Base-by-base conservation (phyloP, 768 basidiomycete species). In the Fibroporia radiculosa region DNA sequence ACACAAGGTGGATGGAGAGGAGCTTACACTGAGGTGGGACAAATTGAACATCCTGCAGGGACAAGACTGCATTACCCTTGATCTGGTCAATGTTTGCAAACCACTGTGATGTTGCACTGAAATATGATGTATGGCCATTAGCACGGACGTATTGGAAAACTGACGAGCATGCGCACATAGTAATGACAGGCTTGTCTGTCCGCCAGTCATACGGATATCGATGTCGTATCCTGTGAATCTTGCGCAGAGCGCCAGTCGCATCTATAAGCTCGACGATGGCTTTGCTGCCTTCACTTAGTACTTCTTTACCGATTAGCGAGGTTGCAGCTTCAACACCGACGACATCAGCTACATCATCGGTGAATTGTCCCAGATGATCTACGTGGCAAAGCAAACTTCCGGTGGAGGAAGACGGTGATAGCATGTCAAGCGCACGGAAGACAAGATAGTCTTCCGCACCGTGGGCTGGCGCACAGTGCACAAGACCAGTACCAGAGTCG, bases 191-290 rank as follows among this genome's bases (percentile, higher is more conserved):
- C 56, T 90, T 70, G 51, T 92, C 80, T 4, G 95, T 95, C 63
- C 89, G 86, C 93, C 93, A 97, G 56, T 99, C 95, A 59, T 93
- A 93, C 0, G 95, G 93, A 57, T 96, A 99, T 39, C 82, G 78
- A 64, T 98, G 95, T 54, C 77, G 81, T 55, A 89, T 75, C 52
- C 72, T 72, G 60, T 87, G 72, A 41, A 85, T 66, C 53, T 78
- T 81, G 32, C 89, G 58, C 13, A 97, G 66, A 1, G 59, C 76
- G 1, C 66, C 68, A n/a, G 66, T 56, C 16, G 72, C 61, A 53
- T 74, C 71, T 39, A 97, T 61, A 7, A 93, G 56, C 28, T 70
- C 64, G 6, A 92, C 73, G 34, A 95, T 69, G 14, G 72, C 73
- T 48, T 73, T 77, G 4, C 76, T 78, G 0, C 93, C 95, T 6